Evolutionary conservation across 2,329 filamentous ascomycete genomes (phyloP), one percentile per base, ranked within the genome.

Genomic region (Coniosporium tulheliwenetii): DNA sequence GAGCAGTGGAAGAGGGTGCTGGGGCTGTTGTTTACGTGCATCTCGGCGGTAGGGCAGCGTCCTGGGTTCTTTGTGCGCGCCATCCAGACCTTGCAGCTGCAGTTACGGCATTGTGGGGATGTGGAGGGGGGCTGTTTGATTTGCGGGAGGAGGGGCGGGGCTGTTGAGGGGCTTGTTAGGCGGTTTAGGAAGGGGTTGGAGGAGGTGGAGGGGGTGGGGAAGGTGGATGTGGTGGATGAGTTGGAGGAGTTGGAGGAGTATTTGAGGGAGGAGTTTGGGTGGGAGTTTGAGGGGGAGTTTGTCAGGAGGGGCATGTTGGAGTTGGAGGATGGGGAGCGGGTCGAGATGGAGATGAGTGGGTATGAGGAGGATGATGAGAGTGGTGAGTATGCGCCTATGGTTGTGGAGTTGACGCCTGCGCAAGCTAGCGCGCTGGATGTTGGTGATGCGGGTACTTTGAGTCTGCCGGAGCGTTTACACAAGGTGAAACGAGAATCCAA

Each of bases 1-100:
- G 73, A 79, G 52, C 75, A 79, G 51, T 80, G 76, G 76, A 77
- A 75, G 50, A 59, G 76, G 32, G 47, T 79, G 9, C 56, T 79
- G 8, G 58, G 59, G 1, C 55, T 80, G 16, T 57, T 77, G 7
- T 59, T 79, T 39, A 79, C 74, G 0, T 77, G 71, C 48, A 63
- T 61, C 13, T 53, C 52, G 34, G 74, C 74, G 2, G 62, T 77
- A 12, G 43, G 48, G 8, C 61, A 67, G 15, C 58, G 65, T 2
- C 58, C 69, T 29, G 51, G 51, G 2, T 66, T 77, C 41, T 77
- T 76, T 52, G 55, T 66, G n/a, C 59, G 66, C 9, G 58, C 70
- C 5, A 48, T 79, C 15, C 58, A 56, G 19, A 54, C 69, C 1
- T 49, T 80, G 33, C 58, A 62, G 19, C 48, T 68, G 38, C 75